Base-by-base conservation (phyloP, 345 rosid species). In the Chamaenerion angustifolium region DNA sequence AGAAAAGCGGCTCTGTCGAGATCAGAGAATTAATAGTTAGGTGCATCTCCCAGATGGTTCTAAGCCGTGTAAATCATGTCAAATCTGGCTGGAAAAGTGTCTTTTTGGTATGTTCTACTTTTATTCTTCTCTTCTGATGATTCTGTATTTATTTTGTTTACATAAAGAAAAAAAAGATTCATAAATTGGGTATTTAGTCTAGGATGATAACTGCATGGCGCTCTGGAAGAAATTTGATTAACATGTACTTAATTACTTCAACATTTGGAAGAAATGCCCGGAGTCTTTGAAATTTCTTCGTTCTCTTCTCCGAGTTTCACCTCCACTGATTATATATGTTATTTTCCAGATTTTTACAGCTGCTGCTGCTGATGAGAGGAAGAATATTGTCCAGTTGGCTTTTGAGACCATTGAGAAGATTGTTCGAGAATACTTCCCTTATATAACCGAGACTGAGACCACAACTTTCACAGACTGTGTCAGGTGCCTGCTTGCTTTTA, bases 11-110 rank as follows among this genome's bases (percentile, higher is more conserved):
- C 61, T 85, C 90, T 47, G 58, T 75, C n/a, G 97, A 89, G 66
- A 85, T 85, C 56, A 81, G 79, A 65, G 97, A 89, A 68, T 62
- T 89, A 70, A 83, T 85, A 45, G 80, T 89, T 71, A 82, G 97
- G 65, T 85, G 92, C 67, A 76, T 85, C 62, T 90, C 95, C 45
- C 98, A 86, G 74, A 90, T 90, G 98, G 98, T 90, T 59, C 90
- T 90, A 57, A 78, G 81, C 71, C 94, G 92, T 27, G 98, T 86
- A 56, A 71, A 63, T 54, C 79, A 86, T 64, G 98, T 86, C 64
- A 90, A 90, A 69, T 90, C 98, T 69, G 98, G 98, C 15, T 90
- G 95, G 98, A 90, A 81, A 75, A 90, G 95, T 68, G 95, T 90
- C 66, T 90, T 90, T 68, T 67, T 71, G 94, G 98, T 90, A 83